Conservation (phyloP, 257 asterid genomes). For the Osmanthus fragrans region DNA sequence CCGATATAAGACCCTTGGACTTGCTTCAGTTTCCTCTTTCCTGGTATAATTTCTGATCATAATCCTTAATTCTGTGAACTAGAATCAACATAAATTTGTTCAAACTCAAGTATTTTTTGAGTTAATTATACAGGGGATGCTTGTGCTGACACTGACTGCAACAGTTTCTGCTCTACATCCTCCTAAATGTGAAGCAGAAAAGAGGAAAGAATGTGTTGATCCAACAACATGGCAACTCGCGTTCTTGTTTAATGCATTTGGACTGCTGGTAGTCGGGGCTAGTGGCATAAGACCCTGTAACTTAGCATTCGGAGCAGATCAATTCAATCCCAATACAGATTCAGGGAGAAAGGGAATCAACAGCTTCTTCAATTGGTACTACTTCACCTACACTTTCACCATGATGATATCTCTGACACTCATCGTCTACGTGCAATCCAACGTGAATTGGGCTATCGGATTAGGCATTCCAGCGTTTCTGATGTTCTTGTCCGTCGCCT, state of each 20-base stretch:
- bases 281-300: conserved; percentile 63
- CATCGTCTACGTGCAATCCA: conserved; percentile 49
- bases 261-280: conserved; percentile 39
- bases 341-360: conserved; percentile 45
- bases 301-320: conserved; percentile 57
- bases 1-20: conserved; percentile 53
- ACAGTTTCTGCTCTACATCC: conserved; percentile 39
- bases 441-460: conserved; percentile 47
- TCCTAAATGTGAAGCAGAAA: conserved; percentile 23
- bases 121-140: conserved; percentile 44
- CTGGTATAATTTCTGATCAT: conserved; percentile 30
- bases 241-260: conserved; percentile 30
- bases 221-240: conserved; percentile 37
- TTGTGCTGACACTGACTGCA: conserved; percentile 49
- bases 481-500: conserved; percentile 42
- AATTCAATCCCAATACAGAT: conserved; percentile 48
- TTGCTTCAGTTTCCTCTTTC: conserved; percentile 55
- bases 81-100: background rate
- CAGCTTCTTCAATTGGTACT: conserved; percentile 60
- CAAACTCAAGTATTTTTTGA: background rate
- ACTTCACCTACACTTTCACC: conserved; percentile 55
- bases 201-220: conserved; percentile 19
- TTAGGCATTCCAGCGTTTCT: conserved; percentile 46
- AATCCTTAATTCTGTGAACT: background rate
- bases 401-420: conserved; percentile 47